phyloP scores from a whole-genome alignment of 495 filamentous ascomycete species.

The Sporormia fimetaria region DNA sequence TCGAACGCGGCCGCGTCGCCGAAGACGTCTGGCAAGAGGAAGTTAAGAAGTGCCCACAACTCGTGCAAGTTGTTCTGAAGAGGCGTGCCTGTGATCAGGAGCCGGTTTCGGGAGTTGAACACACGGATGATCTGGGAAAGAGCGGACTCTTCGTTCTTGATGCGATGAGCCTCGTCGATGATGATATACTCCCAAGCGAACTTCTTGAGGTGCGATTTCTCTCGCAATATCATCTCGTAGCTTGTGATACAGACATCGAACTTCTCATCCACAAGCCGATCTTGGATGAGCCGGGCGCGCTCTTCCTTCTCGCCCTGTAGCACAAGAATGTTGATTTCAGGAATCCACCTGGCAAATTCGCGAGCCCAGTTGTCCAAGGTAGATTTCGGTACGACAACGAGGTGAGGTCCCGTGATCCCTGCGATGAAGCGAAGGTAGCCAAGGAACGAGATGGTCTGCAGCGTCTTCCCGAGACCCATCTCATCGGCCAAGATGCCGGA shows the following conservation, averaged over 20 bases:
- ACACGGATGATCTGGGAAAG: conserved; percentile 93
- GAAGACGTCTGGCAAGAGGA: conserved; percentile 93
- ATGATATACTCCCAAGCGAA: conserved; percentile 99
- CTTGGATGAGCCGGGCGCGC: conserved; percentile 75
- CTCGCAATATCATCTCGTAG: conserved; percentile 91
- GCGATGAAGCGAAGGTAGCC: conserved; percentile 87
- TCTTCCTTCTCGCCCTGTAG: conserved; percentile 94
- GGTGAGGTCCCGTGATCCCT: conserved; percentile 82
- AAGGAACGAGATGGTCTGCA: conserved; percentile 84
- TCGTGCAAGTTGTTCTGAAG: conserved; percentile 98
- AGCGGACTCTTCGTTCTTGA: conserved; percentile 98
- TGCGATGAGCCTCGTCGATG: conserved; percentile 96
- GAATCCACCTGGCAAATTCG: conserved; percentile 89
- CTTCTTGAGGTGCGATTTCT: conserved; percentile 91
- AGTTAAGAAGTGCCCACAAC: conserved; percentile 97
- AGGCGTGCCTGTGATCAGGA: conserved; percentile 94
- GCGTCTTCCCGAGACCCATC: conserved; percentile 91
- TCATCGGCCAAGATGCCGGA: conserved; percentile 96
- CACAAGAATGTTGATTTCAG: conserved; percentile 87
- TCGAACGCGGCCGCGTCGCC: conserved; percentile 97
- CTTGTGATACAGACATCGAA: conserved; percentile 94
- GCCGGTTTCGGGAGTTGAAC: conserved; percentile 90
- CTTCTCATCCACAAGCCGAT: conserved; percentile 79
- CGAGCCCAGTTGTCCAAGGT: conserved; percentile 98
- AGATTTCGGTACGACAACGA: conserved; percentile 90